These are phyloP conservation scores for Calonectria hongkongensis DNA, from an alignment of 2,329 filamentous ascomycete genomes.

Conservation along the genomic window DNA sequence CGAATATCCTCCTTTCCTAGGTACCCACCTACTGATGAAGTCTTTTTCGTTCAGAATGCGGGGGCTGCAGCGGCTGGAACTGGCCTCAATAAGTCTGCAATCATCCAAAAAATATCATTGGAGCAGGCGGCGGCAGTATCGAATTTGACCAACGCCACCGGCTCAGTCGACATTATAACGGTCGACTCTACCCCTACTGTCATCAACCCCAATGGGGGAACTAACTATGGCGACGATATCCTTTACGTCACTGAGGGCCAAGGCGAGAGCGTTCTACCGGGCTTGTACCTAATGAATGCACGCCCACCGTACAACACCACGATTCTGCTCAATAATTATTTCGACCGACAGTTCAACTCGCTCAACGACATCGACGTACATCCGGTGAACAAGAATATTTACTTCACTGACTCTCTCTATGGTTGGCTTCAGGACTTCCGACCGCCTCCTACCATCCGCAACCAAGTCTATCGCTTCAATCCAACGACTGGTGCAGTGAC, in stretches of 20 bases:
- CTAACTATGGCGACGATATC: constrained; percentile 70
- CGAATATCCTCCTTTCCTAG: neutral
- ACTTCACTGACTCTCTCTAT: constrained; percentile 78
- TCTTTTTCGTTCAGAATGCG: constrained; percentile 74
- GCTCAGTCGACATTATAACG: too few species aligned
- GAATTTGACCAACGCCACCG: too few species aligned
- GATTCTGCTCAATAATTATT: constrained; percentile 75
- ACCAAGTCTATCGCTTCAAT: constrained; percentile 76
- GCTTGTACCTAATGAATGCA: constrained; percentile 53
- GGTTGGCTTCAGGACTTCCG: constrained; percentile 76
- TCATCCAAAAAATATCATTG: constrained; percentile 69
- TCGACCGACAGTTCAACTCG: constrained; percentile 76
- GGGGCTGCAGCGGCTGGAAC: constrained; percentile 68
- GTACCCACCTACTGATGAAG: constrained; percentile 60
- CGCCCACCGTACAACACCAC: constrained; percentile 70
- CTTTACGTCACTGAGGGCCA: constrained; percentile 71
- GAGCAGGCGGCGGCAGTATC: constrained; percentile 64
- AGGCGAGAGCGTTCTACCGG: constrained; percentile 58
- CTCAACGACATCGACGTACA: constrained; percentile 75
- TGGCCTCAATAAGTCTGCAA: constrained; percentile 69
- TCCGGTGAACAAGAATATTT: constrained; percentile 72
- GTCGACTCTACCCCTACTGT: constrained; percentile 62
- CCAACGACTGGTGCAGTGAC: constrained; percentile 69
- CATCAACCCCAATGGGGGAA: constrained; percentile 71
- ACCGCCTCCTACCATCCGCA: constrained; percentile 69